Percentiles rank a stretch among this genome's conserved stretches.
Conservation (phyloP, 768 basidiomycete species). For the Leccinellum albellum region DNA sequence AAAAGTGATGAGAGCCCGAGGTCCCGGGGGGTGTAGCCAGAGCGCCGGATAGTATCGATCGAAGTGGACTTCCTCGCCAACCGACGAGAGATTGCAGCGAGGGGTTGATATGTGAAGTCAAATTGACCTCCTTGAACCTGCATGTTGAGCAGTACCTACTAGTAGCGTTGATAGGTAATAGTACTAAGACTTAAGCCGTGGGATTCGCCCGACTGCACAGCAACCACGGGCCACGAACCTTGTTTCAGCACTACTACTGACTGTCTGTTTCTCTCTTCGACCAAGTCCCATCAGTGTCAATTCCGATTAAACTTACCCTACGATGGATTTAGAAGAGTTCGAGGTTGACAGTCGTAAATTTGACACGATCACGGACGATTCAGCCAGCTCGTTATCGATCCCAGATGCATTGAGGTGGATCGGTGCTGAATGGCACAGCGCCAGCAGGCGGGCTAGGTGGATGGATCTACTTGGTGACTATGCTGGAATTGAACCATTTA, state of each 20-base stretch:
- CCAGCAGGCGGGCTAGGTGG: slow-evolving; percentile 42
- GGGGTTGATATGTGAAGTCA: too few species aligned
- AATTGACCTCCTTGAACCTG: too few species aligned
- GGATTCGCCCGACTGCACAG: neutral
- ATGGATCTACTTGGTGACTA: slow-evolving; percentile 75
- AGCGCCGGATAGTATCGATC: too few species aligned
- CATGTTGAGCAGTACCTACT: too few species aligned
- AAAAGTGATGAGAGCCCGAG: too few species aligned
- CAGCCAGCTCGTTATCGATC: slow-evolving; percentile 8
- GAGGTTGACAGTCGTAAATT: slow-evolving; percentile 19
- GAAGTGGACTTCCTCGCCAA: too few species aligned
- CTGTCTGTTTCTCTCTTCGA: neutral
- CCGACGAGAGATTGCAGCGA: too few species aligned
- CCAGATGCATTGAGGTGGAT: slow-evolving; percentile 27
- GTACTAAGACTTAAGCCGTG: too few species aligned
- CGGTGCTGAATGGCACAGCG: slow-evolving; percentile 39
- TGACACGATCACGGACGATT: neutral
- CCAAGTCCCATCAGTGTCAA: neutral
- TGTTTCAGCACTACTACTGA: neutral
- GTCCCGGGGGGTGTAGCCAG: too few species aligned
- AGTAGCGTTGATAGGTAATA: too few species aligned
- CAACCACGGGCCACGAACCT: neutral
- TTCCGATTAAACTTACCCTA: neutral
- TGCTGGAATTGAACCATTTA: slow-evolving; percentile 61
- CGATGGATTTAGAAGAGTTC: slow-evolving; percentile 41